phyloP scores from a whole-genome alignment of 352 stramenopile genomes.

The Globisporangium mamillatum region DNA sequence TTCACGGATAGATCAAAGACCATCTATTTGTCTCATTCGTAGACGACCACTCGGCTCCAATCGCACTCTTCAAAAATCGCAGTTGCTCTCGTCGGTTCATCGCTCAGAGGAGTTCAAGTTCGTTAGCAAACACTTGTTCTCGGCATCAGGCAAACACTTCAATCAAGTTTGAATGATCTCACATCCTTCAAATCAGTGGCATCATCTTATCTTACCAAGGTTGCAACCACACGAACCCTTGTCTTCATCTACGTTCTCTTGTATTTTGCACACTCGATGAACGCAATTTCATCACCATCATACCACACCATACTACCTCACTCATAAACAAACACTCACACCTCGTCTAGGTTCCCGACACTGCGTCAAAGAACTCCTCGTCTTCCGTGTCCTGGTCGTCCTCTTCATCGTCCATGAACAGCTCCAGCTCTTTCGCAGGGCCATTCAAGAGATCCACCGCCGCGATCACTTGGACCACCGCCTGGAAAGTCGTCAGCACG shows the following conservation, averaged over 20 bases:
- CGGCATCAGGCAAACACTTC: no score
- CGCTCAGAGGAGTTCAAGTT: no score
- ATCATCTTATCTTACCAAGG: no score
- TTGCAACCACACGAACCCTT: not conserved
- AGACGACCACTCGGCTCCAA: no score
- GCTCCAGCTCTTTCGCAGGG: conserved; percentile 50
- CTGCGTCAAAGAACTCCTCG: conserved; percentile 57
- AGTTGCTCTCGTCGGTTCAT: no score
- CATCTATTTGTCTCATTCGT: no score
- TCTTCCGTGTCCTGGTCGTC: conserved; percentile 29
- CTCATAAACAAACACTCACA: not conserved
- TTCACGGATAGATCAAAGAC: no score
- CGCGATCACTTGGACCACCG: conserved; percentile 62
- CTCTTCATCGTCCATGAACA: conserved; percentile 40
- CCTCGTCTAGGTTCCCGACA: conserved; percentile 17
- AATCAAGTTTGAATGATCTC: no score
- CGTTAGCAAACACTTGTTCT: no score
- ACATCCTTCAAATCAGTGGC: no score
- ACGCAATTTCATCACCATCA: not conserved
- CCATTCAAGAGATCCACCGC: conserved; percentile 56
- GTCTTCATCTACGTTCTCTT: not conserved
- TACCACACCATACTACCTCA: not conserved
- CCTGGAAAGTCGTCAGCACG: conserved; percentile 74
- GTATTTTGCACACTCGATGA: not conserved
- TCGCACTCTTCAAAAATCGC: no score